Conservation (phyloP, 2,329 filamentous ascomycete species). For the Colletotrichum caudatum region DNA sequence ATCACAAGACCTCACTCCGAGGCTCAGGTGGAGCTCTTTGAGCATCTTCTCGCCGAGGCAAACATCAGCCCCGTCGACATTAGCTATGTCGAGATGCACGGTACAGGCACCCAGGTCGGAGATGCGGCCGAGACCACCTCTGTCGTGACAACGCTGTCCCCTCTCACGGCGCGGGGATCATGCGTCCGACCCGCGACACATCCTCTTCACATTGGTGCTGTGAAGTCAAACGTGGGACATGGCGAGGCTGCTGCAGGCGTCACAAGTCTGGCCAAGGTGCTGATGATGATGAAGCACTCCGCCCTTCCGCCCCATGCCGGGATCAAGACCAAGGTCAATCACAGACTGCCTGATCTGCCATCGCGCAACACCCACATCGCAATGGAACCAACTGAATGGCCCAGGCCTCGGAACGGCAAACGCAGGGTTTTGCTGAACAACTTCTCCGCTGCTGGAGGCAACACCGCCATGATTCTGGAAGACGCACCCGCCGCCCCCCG, state of each 20-base stretch:
- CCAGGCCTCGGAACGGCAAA: slow-evolving; percentile 59
- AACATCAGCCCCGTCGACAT: slow-evolving; percentile 63
- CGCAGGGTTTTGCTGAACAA: slow-evolving; percentile 72
- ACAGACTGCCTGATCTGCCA: slow-evolving; percentile 68
- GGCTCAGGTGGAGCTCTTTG: slow-evolving; percentile 53
- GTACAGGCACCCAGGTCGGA: slow-evolving; percentile 53
- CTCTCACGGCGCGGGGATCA: slow-evolving; percentile 42
- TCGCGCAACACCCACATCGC: slow-evolving; percentile 70
- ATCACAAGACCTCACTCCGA: slow-evolving; percentile 54
- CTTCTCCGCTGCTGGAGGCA: slow-evolving; percentile 78
- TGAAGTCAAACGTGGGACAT: slow-evolving; percentile 43
- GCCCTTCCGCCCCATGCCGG: slow-evolving; percentile 62
- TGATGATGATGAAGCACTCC: slow-evolving; percentile 35
- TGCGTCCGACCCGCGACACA: slow-evolving; percentile 27
- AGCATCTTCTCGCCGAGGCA: slow-evolving; percentile 52
- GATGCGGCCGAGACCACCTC: slow-evolving; percentile 45
- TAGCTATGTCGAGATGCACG: slow-evolving; percentile 60
- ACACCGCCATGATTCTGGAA: slow-evolving; percentile 74
- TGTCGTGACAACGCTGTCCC: slow-evolving; percentile 45
- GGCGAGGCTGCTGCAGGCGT: slow-evolving; percentile 38
- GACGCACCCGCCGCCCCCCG: slow-evolving; percentile 63
- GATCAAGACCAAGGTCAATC: slow-evolving; percentile 74
- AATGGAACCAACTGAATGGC: slow-evolving; percentile 62
- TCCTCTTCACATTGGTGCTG: slow-evolving; percentile 45
- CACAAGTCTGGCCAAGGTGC: slow-evolving; percentile 35